Evolutionary conservation across 2,329 filamentous ascomycete genomes (phyloP), one percentile per base, ranked within the genome.

Genomic region (Fusarium succisae): DNA sequence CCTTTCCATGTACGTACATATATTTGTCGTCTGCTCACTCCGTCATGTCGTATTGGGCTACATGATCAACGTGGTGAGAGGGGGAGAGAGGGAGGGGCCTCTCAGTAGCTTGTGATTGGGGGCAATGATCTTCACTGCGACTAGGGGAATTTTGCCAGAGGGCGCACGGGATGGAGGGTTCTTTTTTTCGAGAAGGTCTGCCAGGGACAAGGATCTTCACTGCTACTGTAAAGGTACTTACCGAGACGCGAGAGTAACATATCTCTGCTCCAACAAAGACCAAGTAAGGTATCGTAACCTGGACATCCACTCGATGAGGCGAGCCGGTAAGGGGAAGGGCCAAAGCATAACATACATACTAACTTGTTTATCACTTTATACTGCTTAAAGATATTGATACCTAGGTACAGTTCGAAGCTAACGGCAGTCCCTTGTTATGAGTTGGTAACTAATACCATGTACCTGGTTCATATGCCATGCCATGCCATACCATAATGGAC

Each of bases 171-270:
- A 54, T 59, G 53, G 58, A 63, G 53, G 59, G 70, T 74, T 74
- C 71, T 72, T 74, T 72, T 74, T 71, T 74, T 74, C 71, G 70
- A 74, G 71, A 74, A 74, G 71, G 53, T 74, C 57, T 62, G 51
- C 50, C 43, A 50, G 39, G 30, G 53, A 39, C 71, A 74, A 58
- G 71, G 71, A 72, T 74, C 55, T 39, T 45, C 28, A 48, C 32
- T 51, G 41, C 54, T 37, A 35, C 48, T 51, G 30, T 51, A 24
- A 38, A 24, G 9, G 50, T 38, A 53, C 32, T 14, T 35, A 35
- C 32, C 18, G 32, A 50, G 26, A 22, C 20, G 26, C 45, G 45
- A 48, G 26, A 30, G 45, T 30, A 22, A 35, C 32, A 35, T 15
- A 35, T 35, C n/a, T 58, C 43, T 44, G n/a, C 43, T 44, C 13